Evolutionary conservation across 2,329 filamentous ascomycete genomes (phyloP), one percentile per base, ranked within the genome.

Genomic region (Nannizziopsis barbatae): DNA sequence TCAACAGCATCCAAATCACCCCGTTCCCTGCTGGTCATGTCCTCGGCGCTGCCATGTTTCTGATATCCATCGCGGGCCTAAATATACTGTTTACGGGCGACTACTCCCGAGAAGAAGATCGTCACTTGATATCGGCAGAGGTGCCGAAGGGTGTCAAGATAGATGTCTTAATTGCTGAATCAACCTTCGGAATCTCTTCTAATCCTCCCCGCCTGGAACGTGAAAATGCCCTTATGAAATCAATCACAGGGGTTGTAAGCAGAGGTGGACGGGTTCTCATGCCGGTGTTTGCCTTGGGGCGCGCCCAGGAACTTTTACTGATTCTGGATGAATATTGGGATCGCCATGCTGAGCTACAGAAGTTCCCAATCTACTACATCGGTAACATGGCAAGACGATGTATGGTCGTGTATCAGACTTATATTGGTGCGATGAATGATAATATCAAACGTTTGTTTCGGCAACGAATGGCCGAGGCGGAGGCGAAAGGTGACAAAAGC

Each of bases 391-490:
- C 92, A 1, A 76, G 90, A 53, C 92, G 95, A 67, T 98, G 92
- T 70, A 98, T 98, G 92, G 79, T 95, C 27, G 88, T 96, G 2
- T 98, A 98, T 63, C 92, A 96, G 65, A 98, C 92, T 1, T 98
- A 96, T 60, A 87, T 96, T 42, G 87, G 89, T 42, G 88, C 89
- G 48, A 98, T 98, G 92, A 98, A 98, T 64, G 90, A 96, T 61
- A 96, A 95, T 60, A 96, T 98, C 72, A 95, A 95, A 65, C 80
- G 86, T 9, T 77, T 95, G n/a, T 95, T 95, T 67, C 77, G 84
- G 46, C 88, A 93, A 65, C 81, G 87, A 42, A 93, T 95, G 80
- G 87, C 86, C 3, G 87, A 94, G 63, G 86, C 87, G 8, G 86
- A 94, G 63, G 83, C 84, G 0, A 81, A 80, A 31, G 85, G 86